phyloP scores from a whole-genome alignment of 2,329 filamentous ascomycete genomes.

The Aspergillus uvarum region DNA sequence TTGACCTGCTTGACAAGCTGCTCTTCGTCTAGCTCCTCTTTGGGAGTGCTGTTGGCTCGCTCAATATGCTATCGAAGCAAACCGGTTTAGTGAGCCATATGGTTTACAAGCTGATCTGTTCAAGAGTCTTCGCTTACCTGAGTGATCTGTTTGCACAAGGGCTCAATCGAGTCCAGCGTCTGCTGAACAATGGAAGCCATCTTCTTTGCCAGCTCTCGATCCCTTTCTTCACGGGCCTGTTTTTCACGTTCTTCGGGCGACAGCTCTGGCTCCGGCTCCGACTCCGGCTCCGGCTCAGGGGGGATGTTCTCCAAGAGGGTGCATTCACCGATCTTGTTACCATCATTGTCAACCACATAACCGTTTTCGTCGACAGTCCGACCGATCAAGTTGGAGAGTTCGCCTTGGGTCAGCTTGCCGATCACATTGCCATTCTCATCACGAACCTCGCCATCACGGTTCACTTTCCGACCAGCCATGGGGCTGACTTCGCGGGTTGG shows the following conservation, averaged over 20 bases:
- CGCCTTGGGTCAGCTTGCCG: slow-evolving; percentile 46
- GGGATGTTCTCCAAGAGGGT: slow-evolving; percentile 60
- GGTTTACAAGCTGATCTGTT: slow-evolving; percentile 11
- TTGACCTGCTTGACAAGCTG: slow-evolving; percentile 81
- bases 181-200: slow-evolving; percentile 72
- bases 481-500: slow-evolving; percentile 57
- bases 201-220: slow-evolving; percentile 73
- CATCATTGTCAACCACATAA: slow-evolving; percentile 57
- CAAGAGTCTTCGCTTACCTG: slow-evolving; percentile 55
- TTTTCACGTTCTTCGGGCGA: slow-evolving; percentile 40
- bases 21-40: slow-evolving; percentile 87
- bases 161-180: slow-evolving; percentile 78
- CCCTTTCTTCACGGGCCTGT: slow-evolving; percentile 61
- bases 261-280: not conserved
- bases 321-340: slow-evolving; percentile 63
- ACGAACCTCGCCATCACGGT: slow-evolving; percentile 50
- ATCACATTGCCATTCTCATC: slow-evolving; percentile 49
- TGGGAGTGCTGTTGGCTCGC: slow-evolving; percentile 72
- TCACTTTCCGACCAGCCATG: slow-evolving; percentile 56
- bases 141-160: slow-evolving; percentile 81
- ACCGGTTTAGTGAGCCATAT: not conserved
- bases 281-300: slow-evolving; percentile 27
- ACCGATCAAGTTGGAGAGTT: slow-evolving; percentile 42
- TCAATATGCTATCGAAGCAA: slow-evolving; percentile 64
- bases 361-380: slow-evolving; percentile 49